phyloP scores from a whole-genome alignment of 2,329 filamentous ascomycete species.

The Monosporascus sp. region DNA sequence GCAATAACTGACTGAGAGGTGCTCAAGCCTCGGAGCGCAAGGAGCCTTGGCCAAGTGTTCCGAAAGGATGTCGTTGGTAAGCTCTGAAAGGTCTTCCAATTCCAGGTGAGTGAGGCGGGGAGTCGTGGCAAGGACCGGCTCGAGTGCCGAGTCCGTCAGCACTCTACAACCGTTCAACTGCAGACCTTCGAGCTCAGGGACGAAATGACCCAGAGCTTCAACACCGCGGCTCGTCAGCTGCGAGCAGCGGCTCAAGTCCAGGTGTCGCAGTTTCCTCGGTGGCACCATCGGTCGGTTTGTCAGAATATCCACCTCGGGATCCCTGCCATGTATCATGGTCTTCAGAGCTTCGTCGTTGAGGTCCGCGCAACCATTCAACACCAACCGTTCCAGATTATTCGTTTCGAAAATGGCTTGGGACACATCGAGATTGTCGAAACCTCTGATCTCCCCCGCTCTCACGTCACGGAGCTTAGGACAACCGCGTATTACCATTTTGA shows the following conservation, averaged over 20 bases:
- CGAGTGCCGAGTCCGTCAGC: constrained; percentile 68
- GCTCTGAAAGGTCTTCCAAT: constrained; percentile 72
- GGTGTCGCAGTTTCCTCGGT: constrained; percentile 70
- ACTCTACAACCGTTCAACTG: constrained; percentile 73
- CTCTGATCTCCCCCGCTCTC: constrained; percentile 72
- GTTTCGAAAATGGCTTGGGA: constrained; percentile 69
- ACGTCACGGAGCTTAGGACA: constrained; percentile 74
- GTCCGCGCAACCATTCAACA: constrained; percentile 74
- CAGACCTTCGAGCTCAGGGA: constrained; percentile 76
- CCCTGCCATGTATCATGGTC: constrained; percentile 67
- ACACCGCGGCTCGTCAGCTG: constrained; percentile 69
- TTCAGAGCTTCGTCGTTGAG: constrained; percentile 69
- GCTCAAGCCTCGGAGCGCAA: constrained; percentile 65
- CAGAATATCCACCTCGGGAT: constrained; percentile 76
- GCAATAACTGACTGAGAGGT: constrained; percentile 86
- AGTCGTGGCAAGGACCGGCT: constrained; percentile 66
- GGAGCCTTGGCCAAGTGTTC: constrained; percentile 71
- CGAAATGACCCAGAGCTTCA: constrained; percentile 63
- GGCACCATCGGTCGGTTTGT: constrained; percentile 72
- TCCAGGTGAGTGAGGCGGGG: constrained; percentile 81
- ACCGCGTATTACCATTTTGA: constrained; percentile 65
- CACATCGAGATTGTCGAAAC: constrained; percentile 69
- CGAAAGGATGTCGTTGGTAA: constrained; percentile 69
- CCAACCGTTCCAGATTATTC: constrained; percentile 77
- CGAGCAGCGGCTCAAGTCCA: constrained; percentile 77